Evolutionary conservation across 2,329 filamentous ascomycete species (phyloP).

Genomic region (Diplodia scrobiculata): DNA sequence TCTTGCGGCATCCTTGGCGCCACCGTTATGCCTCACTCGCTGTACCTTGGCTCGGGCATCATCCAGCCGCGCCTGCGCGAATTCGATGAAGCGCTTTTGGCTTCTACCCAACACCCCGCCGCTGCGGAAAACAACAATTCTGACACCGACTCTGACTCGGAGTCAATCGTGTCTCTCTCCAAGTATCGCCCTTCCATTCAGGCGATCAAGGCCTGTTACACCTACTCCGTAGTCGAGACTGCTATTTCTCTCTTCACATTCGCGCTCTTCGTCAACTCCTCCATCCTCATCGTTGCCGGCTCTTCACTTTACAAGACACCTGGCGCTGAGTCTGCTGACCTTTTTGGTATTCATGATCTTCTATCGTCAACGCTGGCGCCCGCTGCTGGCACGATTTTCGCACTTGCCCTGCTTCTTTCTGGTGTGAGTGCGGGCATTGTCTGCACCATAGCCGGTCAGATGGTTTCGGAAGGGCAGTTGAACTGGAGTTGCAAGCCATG

Average conservation of each 20-base stretch:
- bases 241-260: conserved; percentile 76
- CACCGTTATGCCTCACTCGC: conserved; percentile 66
- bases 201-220: conserved; percentile 74
- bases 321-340: conserved; percentile 68
- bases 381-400: conserved; percentile 80
- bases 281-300: conserved; percentile 80
- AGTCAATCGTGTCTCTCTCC: conserved; percentile 53
- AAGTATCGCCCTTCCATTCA: conserved; percentile 70
- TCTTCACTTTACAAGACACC: conserved; percentile 60
- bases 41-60: conserved; percentile 60
- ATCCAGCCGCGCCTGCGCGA: conserved; percentile 55
- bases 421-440: conserved; percentile 82
- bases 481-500: conserved; percentile 75
- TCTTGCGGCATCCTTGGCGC: conserved; percentile 76
- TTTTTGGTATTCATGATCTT: conserved; percentile 79
- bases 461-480: conserved; percentile 82
- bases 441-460: conserved; percentile 86
- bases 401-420: conserved; percentile 75
- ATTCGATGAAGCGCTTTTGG: conserved; percentile 36
- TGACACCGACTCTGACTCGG: conserved; percentile 38
- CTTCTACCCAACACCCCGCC: conserved; percentile 15
- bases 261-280: conserved; percentile 79
- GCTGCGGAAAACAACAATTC: conserved; percentile 13
- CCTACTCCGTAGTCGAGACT: conserved; percentile 71
- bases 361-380: conserved; percentile 69